phyloP scores from a whole-genome alignment of 148 eudicot species.

The Dianthus caryophyllus region DNA sequence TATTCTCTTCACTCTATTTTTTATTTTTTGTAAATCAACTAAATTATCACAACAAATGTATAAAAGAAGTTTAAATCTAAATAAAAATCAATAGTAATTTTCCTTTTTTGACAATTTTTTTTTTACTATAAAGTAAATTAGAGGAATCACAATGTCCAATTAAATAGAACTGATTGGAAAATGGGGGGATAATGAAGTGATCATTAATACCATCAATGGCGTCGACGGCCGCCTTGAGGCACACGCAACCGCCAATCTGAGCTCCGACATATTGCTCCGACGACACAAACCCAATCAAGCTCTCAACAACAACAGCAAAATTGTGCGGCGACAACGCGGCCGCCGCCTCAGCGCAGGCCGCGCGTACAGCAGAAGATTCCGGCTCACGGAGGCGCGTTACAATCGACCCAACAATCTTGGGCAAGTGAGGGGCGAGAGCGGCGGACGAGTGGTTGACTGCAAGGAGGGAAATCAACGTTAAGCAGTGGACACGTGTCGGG shows the following conservation, averaged over 20 bases:
- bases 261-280: constrained; percentile 49
- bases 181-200: too few relatives aligned
- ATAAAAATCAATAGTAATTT: too few relatives aligned
- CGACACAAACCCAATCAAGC: constrained; percentile 25
- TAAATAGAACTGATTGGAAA: too few relatives aligned
- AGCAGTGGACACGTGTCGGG: constrained; percentile 45
- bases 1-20: too few relatives aligned
- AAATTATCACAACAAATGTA: too few relatives aligned
- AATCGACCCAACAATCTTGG: constrained; percentile 36
- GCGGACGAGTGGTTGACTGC: constrained; percentile 19
- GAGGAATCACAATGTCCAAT: too few relatives aligned
- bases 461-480: constrained; percentile 36
- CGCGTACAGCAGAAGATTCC: constrained; percentile 42
- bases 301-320: background rate
- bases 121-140: too few relatives aligned
- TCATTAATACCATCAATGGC: constrained; percentile 15
- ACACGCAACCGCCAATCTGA: constrained; percentile 52
- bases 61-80: too few relatives aligned
- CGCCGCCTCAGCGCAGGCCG: constrained; percentile 34
- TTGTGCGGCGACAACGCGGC: constrained; percentile 19
- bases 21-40: too few relatives aligned
- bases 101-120: too few relatives aligned
- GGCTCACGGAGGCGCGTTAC: constrained; percentile 52
- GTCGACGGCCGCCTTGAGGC: constrained; percentile 51
- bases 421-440: constrained; percentile 38